Evolutionary conservation across 345 rosid species (phyloP).

Genomic region (Gossypioides kirkii): DNA sequence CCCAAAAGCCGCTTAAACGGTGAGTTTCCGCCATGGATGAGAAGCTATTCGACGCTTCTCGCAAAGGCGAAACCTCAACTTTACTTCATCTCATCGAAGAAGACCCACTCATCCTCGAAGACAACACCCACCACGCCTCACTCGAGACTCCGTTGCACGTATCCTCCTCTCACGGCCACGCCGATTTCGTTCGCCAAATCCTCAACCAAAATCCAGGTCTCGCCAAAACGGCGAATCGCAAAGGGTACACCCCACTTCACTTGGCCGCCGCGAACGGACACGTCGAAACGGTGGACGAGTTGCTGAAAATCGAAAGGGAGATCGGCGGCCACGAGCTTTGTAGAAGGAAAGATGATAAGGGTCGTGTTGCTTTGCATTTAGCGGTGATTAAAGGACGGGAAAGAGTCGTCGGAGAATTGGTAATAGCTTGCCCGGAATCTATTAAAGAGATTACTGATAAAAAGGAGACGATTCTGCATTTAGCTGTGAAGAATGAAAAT

Average conservation of each 20-base stretch:
- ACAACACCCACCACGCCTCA: neutral
- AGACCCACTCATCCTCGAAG: constrained; percentile 14
- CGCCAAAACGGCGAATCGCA: neutral
- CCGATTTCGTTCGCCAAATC: constrained; percentile 7
- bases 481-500: neutral
- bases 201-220: constrained; percentile 13
- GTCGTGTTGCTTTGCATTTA: no score
- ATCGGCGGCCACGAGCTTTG: constrained; percentile 8
- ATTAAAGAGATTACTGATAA: neutral
- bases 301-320: neutral
- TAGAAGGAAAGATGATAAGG: no score
- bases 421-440: neutral
- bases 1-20: neutral
- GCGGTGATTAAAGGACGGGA: no score
- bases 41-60: constrained; percentile 12
- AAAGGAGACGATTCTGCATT: constrained; percentile 5
- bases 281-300: neutral
- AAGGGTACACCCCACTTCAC: constrained; percentile 13
- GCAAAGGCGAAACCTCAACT: neutral
- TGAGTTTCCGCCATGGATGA: constrained; percentile 1
- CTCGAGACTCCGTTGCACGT: constrained; percentile 5
- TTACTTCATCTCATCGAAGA: constrained; percentile 1
- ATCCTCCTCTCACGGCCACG: constrained; percentile 4
- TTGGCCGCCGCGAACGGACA: constrained; percentile 10
- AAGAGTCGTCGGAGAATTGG: neutral